Percentiles rank a stretch among this genome's conserved stretches.
Evolutionary conservation across 1,284 basidiomycete genomes (phyloP).

Genomic region (Papiliotrema fonsecae): DNA sequence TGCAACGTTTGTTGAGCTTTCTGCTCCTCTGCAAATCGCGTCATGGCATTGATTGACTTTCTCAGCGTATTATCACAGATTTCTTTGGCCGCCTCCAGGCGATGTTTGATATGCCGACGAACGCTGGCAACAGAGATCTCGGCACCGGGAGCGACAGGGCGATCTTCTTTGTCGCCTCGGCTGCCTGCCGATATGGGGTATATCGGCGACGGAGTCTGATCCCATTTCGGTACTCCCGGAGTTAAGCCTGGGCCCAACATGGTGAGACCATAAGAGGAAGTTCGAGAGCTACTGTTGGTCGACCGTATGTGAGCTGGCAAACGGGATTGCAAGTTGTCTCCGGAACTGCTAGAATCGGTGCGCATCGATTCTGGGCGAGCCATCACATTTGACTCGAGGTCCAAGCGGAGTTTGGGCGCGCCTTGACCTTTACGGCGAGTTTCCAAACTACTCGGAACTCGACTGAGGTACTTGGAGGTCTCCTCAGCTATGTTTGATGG

Average conservation of each 20-base stretch:
- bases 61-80: slow-evolving; percentile 93
- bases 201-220: slow-evolving; percentile 41
- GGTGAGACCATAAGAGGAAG: slow-evolving; percentile 31
- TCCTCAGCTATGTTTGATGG: slow-evolving; percentile 26
- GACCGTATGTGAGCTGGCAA: neutral
- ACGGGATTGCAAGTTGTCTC: neutral
- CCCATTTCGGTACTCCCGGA: slow-evolving; percentile 37
- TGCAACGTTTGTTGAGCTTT: slow-evolving; percentile 19
- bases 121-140: slow-evolving; percentile 61
- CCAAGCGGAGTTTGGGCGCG: slow-evolving; percentile 37
- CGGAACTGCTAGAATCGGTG: slow-evolving; percentile 6
- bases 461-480: slow-evolving; percentile 13
- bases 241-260: slow-evolving; percentile 26
- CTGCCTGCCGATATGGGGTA: slow-evolving; percentile 16
- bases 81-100: slow-evolving; percentile 87
- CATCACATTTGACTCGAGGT: slow-evolving; percentile 39
- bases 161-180: slow-evolving; percentile 15
- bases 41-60: slow-evolving; percentile 87
- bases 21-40: slow-evolving; percentile 85
- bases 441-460: slow-evolving; percentile 29
- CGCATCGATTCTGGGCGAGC: slow-evolving; percentile 11
- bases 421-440: slow-evolving; percentile 33
- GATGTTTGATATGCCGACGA: slow-evolving; percentile 84
- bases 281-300: slow-evolving; percentile 16
- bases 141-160: slow-evolving; percentile 33